Evolutionary conservation across 83 land plant genomes (phyloP).

Genomic region (Thuja plicata): DNA sequence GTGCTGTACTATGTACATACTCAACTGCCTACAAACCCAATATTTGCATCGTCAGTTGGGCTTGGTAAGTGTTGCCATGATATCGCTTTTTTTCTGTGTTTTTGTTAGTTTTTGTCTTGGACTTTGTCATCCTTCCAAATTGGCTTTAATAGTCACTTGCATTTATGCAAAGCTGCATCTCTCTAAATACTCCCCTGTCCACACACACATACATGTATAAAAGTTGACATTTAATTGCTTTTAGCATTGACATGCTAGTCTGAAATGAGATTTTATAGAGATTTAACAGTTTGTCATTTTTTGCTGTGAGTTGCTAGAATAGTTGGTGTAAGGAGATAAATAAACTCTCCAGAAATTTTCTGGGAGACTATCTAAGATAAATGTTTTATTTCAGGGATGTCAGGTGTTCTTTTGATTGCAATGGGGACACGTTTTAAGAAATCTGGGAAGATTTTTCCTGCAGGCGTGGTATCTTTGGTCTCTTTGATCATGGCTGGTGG

Average conservation of each 20-base stretch:
- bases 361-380: neutral
- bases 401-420: slow-evolving; percentile 57
- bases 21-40: slow-evolving; percentile 49
- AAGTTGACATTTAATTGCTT: neutral
- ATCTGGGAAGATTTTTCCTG: slow-evolving; percentile 82
- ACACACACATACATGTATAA: too few species aligned
- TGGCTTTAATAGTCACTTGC: too few species aligned
- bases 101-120: neutral
- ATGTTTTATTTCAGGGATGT: slow-evolving; percentile 41
- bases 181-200: too few species aligned
- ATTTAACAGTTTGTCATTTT: neutral
- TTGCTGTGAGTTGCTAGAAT: neutral
- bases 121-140: neutral
- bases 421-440: slow-evolving; percentile 82
- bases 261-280: neutral
- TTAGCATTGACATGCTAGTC: neutral
- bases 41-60: slow-evolving; percentile 59
- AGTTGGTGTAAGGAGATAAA: neutral
- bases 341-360: neutral
- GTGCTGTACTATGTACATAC: slow-evolving; percentile 52
- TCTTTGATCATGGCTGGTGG: slow-evolving; percentile 91
- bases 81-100: neutral
- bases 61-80: slow-evolving; percentile 38
- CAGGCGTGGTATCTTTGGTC: slow-evolving; percentile 76
- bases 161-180: too few species aligned